Base-by-base conservation (phyloP, 768 basidiomycete species). In the Auriscalpium orientale region DNA sequence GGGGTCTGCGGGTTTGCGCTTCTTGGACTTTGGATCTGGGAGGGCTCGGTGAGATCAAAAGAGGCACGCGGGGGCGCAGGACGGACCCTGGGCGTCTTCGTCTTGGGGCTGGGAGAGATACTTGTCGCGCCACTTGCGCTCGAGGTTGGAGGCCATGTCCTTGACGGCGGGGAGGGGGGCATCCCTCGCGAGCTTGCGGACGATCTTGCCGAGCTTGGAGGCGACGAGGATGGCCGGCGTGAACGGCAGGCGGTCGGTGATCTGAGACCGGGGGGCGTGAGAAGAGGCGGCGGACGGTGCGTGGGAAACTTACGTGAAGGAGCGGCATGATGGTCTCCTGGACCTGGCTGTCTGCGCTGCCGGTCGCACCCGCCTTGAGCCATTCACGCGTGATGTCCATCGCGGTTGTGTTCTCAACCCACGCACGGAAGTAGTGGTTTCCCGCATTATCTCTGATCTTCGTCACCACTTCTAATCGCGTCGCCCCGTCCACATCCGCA, bases 81-180 rank as follows among this genome's bases (percentile, higher is more conserved):
- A 86, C 89, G 72, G 71, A 91, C 90, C 89, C 78, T 90, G 88
- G 45, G 18, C 40, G 43, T 64, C 61, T 16, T 63, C 64, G 55
- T 71, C 56, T 66, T 76, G 73, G 70, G 71, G 66, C 76, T 81
- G 63, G 64, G 60, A 68, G 65, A 67, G 74, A 66, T 87, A 74
- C 69, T 89, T 72, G 59, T 74, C 74, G 56, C 87, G 82, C 91
- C 90, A 92, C 75, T 83, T 84, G 65, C 82, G 82, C 72, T 90
- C 89, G 75, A 92, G 77, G 75, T 89, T 91, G 68, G 81, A 82
- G 65, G 90, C 90, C 87, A 92, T 89, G 75, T 92, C 90, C 84
- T 91, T 89, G 85, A 90, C 81, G 74, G 90, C 90, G 71, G 85
- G 77, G 48, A 81, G 79, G 44, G 86, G 81, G 34, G 85, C 80